Conservation (phyloP, 306 rosid genomes). For the Lithocarpus polystachyus region DNA sequence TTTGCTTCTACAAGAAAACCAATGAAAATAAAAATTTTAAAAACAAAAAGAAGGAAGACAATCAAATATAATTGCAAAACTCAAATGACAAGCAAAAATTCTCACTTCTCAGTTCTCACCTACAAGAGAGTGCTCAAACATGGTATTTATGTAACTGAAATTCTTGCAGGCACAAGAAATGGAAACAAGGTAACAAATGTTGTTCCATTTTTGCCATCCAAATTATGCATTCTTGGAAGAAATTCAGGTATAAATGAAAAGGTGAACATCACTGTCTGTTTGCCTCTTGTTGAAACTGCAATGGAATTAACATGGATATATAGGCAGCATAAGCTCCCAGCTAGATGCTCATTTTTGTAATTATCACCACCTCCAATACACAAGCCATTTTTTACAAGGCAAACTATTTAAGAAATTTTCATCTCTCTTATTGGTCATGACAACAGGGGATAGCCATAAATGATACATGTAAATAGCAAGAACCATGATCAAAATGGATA, state of each 20-base stretch:
- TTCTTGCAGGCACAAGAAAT: neutral
- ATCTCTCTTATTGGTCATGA: neutral
- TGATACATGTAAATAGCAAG: neutral
- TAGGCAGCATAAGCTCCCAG: neutral
- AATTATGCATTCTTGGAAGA: neutral
- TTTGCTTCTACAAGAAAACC: constrained; percentile 13
- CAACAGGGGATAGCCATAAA: neutral
- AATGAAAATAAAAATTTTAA: no score
- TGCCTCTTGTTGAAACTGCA: neutral
- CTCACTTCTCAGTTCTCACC: neutral
- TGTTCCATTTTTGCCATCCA: neutral
- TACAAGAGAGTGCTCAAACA: neutral
- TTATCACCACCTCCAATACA: neutral
- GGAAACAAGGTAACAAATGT: neutral
- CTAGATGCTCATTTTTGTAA: neutral
- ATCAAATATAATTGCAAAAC: neutral
- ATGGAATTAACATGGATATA: neutral
- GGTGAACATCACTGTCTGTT: neutral
- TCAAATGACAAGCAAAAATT: neutral
- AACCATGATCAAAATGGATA: neutral
- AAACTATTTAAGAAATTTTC: neutral
- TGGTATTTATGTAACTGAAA: neutral
- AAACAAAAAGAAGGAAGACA: neutral
- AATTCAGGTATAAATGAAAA: neutral
- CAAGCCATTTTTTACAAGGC: neutral